phyloP scores from a whole-genome alignment of 306 rosid genomes.

The Ormosia emarginata region DNA sequence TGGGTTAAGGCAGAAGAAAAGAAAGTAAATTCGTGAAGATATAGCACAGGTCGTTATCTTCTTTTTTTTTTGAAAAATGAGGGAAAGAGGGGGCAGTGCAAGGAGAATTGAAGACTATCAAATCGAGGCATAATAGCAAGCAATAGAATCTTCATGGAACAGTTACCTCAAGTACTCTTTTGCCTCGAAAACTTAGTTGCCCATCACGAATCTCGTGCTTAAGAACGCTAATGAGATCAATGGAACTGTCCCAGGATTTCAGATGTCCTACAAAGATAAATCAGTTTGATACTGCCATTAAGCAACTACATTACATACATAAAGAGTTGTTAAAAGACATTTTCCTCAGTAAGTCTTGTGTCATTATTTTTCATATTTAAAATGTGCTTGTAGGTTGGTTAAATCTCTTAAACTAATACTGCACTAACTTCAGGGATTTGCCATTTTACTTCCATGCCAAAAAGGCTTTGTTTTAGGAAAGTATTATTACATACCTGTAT shows the following conservation, averaged over 20 bases:
- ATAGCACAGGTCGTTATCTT: background rate
- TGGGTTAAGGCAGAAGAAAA: slow-evolving; percentile 9
- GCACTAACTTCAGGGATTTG: background rate
- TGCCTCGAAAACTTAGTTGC: slow-evolving; percentile 88
- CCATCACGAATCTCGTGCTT: slow-evolving; percentile 97
- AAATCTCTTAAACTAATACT: background rate
- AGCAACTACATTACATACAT: background rate
- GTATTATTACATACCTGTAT: background rate
- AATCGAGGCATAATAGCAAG: background rate
- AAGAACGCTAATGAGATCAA: slow-evolving; percentile 81
- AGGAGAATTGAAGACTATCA: slow-evolving; percentile 1
- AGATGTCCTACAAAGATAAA: slow-evolving; percentile 55
- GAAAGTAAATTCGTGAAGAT: background rate
- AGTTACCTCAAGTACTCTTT: slow-evolving; percentile 93
- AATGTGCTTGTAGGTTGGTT: background rate
- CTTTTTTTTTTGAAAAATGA: background rate
- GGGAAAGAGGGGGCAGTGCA: background rate
- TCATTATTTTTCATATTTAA: background rate
- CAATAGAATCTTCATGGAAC: background rate
- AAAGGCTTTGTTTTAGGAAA: background rate
- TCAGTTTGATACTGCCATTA: slow-evolving; percentile 3
- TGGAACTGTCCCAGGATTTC: slow-evolving; percentile 82
- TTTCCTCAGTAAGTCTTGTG: background rate
- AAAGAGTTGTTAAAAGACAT: background rate
- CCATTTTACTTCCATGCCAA: slow-evolving; percentile 14